These are phyloP conservation scores for Leccinum disarticulatum DNA, from an alignment of 768 basidiomycete genomes.

Conservation along the genomic window DNA sequence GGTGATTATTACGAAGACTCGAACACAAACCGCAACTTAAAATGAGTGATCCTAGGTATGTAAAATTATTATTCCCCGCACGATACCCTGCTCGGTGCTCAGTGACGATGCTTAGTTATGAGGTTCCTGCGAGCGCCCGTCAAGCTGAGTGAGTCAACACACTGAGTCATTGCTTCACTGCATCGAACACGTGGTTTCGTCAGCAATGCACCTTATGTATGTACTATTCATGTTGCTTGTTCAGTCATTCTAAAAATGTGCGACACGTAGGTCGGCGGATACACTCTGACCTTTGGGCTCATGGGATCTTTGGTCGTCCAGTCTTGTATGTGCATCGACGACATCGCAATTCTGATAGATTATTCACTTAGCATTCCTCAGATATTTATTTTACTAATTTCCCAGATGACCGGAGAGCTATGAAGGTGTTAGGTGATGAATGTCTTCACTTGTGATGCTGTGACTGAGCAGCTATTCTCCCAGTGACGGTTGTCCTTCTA, in stretches of 20 bases:
- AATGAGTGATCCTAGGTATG: too few species aligned
- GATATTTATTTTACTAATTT: neutral
- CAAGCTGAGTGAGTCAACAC: neutral
- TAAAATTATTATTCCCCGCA: too few species aligned
- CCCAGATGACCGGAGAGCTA: neutral
- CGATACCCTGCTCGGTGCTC: too few species aligned
- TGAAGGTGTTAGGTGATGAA: neutral
- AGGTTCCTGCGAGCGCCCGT: too few species aligned
- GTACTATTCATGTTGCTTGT: neutral
- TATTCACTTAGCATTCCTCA: neutral
- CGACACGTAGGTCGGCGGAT: conserved; percentile 13
- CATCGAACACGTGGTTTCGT: neutral
- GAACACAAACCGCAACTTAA: neutral
- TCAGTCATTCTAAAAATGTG: neutral
- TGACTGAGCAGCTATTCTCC: neutral
- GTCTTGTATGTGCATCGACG: too few species aligned
- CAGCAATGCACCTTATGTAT: neutral
- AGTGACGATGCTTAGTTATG: too few species aligned
- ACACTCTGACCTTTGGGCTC: conserved; percentile 13
- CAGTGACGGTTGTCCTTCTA: neutral
- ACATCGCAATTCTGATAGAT: neutral
- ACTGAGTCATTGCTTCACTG: neutral
- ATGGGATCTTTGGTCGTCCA: conserved; percentile 10
- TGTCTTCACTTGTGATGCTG: neutral
- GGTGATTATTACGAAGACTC: neutral